Evolutionary conservation across 2,329 filamentous ascomycete species (phyloP).

Genomic region (Herpotrichia juniperi): DNA sequence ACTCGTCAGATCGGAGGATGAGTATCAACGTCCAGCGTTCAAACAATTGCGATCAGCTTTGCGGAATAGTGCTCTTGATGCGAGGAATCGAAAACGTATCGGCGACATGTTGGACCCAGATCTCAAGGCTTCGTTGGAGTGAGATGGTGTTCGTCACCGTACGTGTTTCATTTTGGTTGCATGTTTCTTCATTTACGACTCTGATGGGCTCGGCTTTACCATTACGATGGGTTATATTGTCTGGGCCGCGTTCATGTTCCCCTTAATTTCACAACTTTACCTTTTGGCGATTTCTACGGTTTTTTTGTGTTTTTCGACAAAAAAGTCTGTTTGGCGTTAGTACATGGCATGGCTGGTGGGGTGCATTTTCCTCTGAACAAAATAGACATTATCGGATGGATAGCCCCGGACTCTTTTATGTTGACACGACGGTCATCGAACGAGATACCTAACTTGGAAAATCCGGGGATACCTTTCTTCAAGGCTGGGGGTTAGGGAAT

Average conservation of each 20-base stretch:
- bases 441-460: slow-evolving; percentile 33
- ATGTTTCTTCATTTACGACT: slow-evolving; percentile 11
- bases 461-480: slow-evolving; percentile 20
- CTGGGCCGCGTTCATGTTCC: slow-evolving; percentile 24
- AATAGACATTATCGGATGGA: slow-evolving; percentile 28
- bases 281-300: slow-evolving; percentile 20
- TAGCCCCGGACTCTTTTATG: slow-evolving; percentile 26
- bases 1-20: slow-evolving; percentile 58
- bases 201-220: slow-evolving; percentile 3
- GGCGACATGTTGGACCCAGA: slow-evolving; percentile 57
- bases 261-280: slow-evolving; percentile 19
- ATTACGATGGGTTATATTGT: slow-evolving; percentile 4
- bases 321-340: slow-evolving; percentile 42
- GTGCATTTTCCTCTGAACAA: slow-evolving; percentile 22
- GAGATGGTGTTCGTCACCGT: slow-evolving; percentile 16
- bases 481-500: slow-evolving; percentile 20
- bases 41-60: slow-evolving; percentile 59
- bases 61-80: slow-evolving; percentile 60
- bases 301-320: slow-evolving; percentile 27
- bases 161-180: slow-evolving; percentile 5
- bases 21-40: slow-evolving; percentile 54
- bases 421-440: slow-evolving; percentile 30
- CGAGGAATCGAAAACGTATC: slow-evolving; percentile 64
- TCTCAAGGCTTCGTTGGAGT: slow-evolving; percentile 60
- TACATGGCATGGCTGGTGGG: slow-evolving; percentile 26